Evolutionary conservation across 306 rosid species (phyloP).

Genomic region (Cicer yamashitae): DNA sequence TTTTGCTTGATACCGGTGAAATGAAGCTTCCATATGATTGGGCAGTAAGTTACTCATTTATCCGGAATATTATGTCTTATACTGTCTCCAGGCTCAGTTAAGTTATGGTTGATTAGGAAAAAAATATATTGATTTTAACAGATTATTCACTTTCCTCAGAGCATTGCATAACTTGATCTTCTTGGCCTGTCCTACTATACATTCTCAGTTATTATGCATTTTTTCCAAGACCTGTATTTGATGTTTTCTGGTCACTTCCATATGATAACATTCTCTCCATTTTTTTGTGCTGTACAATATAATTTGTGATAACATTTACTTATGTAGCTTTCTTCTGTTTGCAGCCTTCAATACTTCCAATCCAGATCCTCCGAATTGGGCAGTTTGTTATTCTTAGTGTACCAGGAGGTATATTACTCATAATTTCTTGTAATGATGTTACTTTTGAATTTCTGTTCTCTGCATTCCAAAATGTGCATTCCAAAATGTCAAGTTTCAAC

Average conservation of each 20-base stretch:
- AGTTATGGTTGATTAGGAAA: constrained; percentile 3
- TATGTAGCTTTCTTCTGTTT: constrained; percentile 30
- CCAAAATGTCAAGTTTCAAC: constrained; percentile 20
- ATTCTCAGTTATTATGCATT: constrained; percentile 16
- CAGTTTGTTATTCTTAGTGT: constrained; percentile 87
- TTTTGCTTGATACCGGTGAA: constrained; percentile 96
- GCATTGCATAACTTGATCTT: constrained; percentile 14
- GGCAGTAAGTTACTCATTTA: constrained; percentile 79
- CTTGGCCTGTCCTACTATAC: constrained; percentile 21
- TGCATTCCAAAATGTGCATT: background rate
- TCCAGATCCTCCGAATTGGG: constrained; percentile 87
- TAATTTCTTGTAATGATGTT: constrained; percentile 7
- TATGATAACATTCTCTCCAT: constrained; percentile 4
- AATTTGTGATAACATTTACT: constrained; percentile 34
- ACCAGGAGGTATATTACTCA: constrained; percentile 77
- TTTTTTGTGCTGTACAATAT: constrained; percentile 10
- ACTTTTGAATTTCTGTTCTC: constrained; percentile 34
- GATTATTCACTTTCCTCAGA: constrained; percentile 25
- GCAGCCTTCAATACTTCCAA: constrained; percentile 97
- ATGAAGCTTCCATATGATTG: constrained; percentile 93
- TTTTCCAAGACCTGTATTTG: constrained; percentile 28
- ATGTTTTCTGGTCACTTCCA: constrained; percentile 8
- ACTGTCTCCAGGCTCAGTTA: constrained; percentile 30
- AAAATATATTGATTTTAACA: background rate
- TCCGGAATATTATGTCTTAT: constrained; percentile 24